A percentile compares a stretch with the other conserved stretches of the same genome.
Evolutionary conservation across 305 asterid genomes (phyloP).

Genomic region (Lippia alba): DNA sequence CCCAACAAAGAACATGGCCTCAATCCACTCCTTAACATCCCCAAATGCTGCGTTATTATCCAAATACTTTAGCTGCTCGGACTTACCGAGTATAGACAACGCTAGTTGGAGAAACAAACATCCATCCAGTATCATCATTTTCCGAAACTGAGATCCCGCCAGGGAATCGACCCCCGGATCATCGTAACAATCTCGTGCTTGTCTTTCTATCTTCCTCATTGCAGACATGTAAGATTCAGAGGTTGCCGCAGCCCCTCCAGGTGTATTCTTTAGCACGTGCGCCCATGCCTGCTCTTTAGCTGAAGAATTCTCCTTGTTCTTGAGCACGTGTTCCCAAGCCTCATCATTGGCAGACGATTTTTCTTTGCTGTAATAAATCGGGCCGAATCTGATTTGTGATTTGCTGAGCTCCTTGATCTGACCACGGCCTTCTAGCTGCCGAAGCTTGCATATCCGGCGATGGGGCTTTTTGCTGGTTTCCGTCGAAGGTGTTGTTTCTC

Average conservation of each 20-base stretch:
- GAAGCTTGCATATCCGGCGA: too few relatives aligned
- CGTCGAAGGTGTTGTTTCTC: too few relatives aligned
- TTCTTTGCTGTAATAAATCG: not conserved
- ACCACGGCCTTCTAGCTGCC: too few relatives aligned
- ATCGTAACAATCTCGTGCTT: constrained; percentile 2
- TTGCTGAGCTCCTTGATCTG: not conserved
- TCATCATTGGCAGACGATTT: not conserved
- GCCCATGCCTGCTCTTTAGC: too few relatives aligned
- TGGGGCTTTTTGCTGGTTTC: too few relatives aligned
- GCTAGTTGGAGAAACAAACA: constrained; percentile 25
- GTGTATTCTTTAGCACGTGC: not conserved
- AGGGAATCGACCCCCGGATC: not conserved
- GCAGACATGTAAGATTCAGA: not conserved
- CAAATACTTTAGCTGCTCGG: not conserved
- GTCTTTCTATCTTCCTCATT: not conserved
- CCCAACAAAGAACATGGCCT: not conserved
- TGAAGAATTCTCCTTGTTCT: too few relatives aligned
- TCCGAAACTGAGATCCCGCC: constrained; percentile 9
- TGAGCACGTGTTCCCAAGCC: constrained; percentile 13
- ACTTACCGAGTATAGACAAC: constrained; percentile 1
- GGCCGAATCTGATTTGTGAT: not conserved
- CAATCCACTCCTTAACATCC: constrained; percentile 16
- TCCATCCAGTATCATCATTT: constrained; percentile 25
- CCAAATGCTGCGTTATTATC: not conserved
- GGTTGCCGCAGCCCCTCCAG: not conserved